Base-by-base conservation (phyloP, 495 filamentous ascomycete species). In the Aeminium ludgeri region DNA sequence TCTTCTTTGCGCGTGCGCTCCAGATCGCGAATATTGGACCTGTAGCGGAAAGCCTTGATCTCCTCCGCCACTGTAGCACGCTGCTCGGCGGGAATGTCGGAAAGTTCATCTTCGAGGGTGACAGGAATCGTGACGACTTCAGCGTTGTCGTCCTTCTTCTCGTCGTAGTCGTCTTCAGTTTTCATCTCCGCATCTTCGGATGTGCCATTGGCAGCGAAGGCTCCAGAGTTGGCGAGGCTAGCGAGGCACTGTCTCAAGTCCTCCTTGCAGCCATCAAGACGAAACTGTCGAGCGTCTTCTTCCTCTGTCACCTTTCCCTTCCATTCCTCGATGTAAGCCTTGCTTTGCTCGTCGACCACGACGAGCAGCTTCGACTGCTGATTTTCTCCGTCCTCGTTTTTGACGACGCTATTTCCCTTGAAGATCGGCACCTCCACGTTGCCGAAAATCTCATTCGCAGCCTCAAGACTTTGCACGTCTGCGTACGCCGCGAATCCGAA, bases 401-500 rank as follows among this genome's bases (percentile, higher is more conserved):
- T 31, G 55, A 60, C 56, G 45, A 67, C 64, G 40, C 60, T 61
- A 17, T 20, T 28, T 50, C 82, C 78, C 57, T 70, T 78, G 65
- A 83, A 82, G 41, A 79, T 63, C 43, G 89, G 91, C 36, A 96
- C 76, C 59, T 91, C 69, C 41, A 97, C 30, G 35, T 86, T 79
- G 62, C 74, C 78, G 53, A 95, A 72, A 34, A 87, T 73, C 61
- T 92, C 84, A 42, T 85, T 76, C 41, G 87, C 89, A 37, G 77
- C 77, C 62, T 75, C 75, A 50, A 99, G 68, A 50, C 84, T 86
- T 56, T 93, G 81, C 25, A 79, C 73, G 62, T 96, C 86, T 44
- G 93, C 87, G 62, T 80, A 99, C 63, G 96, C 86, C 45, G 86
- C 89, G 63, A 99, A 96, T 29, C 89, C 91, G 64, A 96, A 96